Base-by-base conservation (phyloP, 257 asterid genomes). In the Solanum chilense region DNA sequence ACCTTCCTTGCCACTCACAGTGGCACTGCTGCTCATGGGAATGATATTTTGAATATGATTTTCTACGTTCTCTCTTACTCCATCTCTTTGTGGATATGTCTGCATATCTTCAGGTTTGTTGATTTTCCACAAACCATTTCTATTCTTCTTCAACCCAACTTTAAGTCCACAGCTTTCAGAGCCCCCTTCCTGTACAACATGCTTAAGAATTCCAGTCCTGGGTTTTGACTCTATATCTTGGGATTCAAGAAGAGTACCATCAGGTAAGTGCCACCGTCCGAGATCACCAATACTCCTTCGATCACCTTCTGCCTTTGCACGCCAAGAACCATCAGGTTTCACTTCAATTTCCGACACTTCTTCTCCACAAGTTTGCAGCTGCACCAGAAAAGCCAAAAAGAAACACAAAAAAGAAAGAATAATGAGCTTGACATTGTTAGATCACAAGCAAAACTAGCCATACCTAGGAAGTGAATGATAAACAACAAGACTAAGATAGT, bases 301-400 rank as follows among this genome's bases (percentile, higher is more conserved):
- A 84, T 94, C 98, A 81, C 95, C 94, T 88, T 96, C 99, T 82
- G 93, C 89, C 91, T 95, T 97, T 35, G 94, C 98, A 76, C 99
- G 99, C 99, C 99, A 97, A 85, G 98, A 94, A 88, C 99, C 99
- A 86, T 97, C 95, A 47, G 96, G 99, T 90, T 97, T 97, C 91
- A 97, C 97, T 93, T 97, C 99, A 88, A 97, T 91, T 88, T 94
- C 98, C 21, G 94, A 88, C 62, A 95, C 93, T 85, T 95, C 98
- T 91, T 95, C 99, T 87, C 91, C 97, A 86, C 93, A 94, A 86
- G 85, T 91, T 88, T 56, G 90, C 92, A 97, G 91, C 99, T 97
- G 88, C 33, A 87, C 85, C 45, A 58, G 71, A 47, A 75, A 73
- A 73, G 31, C 33, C 85, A 16, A 78, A 84, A 44, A 44, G 56